Evolutionary conservation across 2,329 filamentous ascomycete species (phyloP).

Genomic region (Pseudogymnoascus sp.): DNA sequence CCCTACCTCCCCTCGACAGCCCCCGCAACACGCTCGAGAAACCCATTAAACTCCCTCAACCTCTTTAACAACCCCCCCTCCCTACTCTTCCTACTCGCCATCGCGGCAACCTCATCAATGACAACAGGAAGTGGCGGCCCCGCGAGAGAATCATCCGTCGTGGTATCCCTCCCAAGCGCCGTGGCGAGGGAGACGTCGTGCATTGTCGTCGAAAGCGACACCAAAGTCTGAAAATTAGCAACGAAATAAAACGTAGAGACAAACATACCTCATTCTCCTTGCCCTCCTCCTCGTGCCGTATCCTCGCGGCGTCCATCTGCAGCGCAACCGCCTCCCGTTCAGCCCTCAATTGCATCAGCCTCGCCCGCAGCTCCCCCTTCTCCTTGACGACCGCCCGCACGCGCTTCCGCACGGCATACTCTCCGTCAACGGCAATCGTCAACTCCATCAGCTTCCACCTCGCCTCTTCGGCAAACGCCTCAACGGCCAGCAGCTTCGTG

Average conservation of each 20-base stretch:
- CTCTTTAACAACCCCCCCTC: conserved; percentile 47
- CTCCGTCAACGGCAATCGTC: conserved; percentile 53
- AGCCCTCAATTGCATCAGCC: conserved; percentile 50
- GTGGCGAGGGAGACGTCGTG: conserved; percentile 55
- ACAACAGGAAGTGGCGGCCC: not conserved
- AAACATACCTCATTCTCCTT: conserved; percentile 43
- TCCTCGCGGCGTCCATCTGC: conserved; percentile 55
- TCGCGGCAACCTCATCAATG: conserved; percentile 40
- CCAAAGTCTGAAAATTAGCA: not conserved
- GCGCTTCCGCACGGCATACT: conserved; percentile 49
- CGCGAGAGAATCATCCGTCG: not conserved
- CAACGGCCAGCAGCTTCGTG: conserved; percentile 48
- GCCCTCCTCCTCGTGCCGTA: conserved; percentile 49
- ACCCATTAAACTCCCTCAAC: conserved; percentile 54
- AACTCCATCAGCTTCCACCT: conserved; percentile 49
- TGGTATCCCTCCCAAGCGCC: conserved; percentile 15
- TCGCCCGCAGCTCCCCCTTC: conserved; percentile 47
- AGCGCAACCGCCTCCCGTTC: conserved; percentile 56
- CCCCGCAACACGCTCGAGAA: conserved; percentile 52
- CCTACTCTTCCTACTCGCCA: conserved; percentile 43
- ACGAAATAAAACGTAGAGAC: not conserved
- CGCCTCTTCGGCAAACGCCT: conserved; percentile 52
- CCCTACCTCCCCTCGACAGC: conserved; percentile 41
- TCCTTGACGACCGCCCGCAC: conserved; percentile 50
- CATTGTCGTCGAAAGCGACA: conserved; percentile 33